Conservation (phyloP, 768 basidiomycete species). For the Suillus variegatus region DNA sequence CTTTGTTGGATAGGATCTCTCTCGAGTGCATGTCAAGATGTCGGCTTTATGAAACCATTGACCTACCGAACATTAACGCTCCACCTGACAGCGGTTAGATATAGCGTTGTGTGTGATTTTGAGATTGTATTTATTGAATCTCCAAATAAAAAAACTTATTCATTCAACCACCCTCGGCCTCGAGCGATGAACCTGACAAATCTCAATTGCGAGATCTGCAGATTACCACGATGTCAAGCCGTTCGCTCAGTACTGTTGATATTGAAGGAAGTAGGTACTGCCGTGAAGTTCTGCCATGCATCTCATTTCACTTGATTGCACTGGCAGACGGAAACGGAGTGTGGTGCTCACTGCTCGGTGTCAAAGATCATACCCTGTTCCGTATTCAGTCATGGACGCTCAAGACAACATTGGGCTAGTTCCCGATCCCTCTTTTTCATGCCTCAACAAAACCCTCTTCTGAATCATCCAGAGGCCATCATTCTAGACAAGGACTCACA, state of each 20-base stretch:
- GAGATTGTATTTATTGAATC: not conserved
- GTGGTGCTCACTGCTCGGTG: slow-evolving; percentile 56
- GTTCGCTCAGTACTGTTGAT: not conserved
- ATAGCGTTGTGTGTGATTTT: not conserved
- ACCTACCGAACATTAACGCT: not conserved
- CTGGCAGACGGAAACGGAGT: not conserved
- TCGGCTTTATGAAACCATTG: no score
- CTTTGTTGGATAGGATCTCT: not conserved
- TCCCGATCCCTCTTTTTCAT: slow-evolving; percentile 59
- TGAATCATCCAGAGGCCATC: slow-evolving; percentile 38
- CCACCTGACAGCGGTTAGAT: not conserved
- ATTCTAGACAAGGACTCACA: slow-evolving; percentile 60
- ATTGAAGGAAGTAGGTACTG: not conserved
- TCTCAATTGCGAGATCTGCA: not conserved
- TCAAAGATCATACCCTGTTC: slow-evolving; percentile 54
- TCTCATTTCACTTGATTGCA: not conserved
- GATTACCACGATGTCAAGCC: not conserved
- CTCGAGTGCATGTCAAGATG: not conserved
- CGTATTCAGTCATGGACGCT: slow-evolving; percentile 60
- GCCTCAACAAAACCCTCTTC: slow-evolving; percentile 38
- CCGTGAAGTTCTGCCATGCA: not conserved
- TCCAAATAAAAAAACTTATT: no score
- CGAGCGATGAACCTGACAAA: not conserved
- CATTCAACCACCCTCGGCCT: not conserved
- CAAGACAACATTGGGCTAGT: slow-evolving; percentile 66